Evolutionary conservation across 257 asterid species (phyloP).

Genomic region (Primulina huaijiensis): DNA sequence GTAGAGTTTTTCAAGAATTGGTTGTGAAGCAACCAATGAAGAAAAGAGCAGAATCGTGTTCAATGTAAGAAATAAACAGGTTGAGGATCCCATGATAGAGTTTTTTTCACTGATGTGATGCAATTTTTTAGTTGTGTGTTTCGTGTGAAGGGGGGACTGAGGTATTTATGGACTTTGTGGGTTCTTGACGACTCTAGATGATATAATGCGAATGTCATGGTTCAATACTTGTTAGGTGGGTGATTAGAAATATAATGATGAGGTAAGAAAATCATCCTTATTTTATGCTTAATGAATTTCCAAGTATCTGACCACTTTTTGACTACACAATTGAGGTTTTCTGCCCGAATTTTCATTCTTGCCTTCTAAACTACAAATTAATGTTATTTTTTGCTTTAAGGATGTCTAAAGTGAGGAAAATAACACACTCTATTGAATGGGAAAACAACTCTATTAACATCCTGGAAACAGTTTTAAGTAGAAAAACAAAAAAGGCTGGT

Average conservation of each 20-base stretch:
- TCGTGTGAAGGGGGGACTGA: neutral
- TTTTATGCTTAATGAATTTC: constrained; percentile 6
- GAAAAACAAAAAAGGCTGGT: neutral
- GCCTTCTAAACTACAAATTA: constrained; percentile 30
- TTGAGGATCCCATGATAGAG: constrained; percentile 25
- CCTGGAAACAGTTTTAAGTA: neutral
- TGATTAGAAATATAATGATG: constrained; percentile 8
- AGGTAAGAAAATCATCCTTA: neutral
- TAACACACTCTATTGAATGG: constrained; percentile 9
- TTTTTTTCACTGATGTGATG: neutral
- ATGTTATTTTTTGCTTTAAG: constrained; percentile 32
- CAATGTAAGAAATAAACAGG: constrained; percentile 23
- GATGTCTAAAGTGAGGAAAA: constrained; percentile 19
- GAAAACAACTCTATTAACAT: neutral
- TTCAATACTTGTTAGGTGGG: constrained; percentile 13
- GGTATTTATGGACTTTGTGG: constrained; percentile 26
- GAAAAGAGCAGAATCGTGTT: constrained; percentile 17
- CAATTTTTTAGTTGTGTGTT: neutral
- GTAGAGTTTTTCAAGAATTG: constrained; percentile 38
- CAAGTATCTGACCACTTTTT: constrained; percentile 20
- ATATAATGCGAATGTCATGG: constrained; percentile 18
- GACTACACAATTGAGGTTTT: neutral
- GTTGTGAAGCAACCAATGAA: constrained; percentile 23
- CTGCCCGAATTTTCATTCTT: constrained; percentile 17
- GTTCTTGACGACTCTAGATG: constrained; percentile 10